Percentiles rank a stretch among this genome's conserved stretches.
Conservation (phyloP, 768 basidiomycete genomes). For the Xerocomellus intermedius region DNA sequence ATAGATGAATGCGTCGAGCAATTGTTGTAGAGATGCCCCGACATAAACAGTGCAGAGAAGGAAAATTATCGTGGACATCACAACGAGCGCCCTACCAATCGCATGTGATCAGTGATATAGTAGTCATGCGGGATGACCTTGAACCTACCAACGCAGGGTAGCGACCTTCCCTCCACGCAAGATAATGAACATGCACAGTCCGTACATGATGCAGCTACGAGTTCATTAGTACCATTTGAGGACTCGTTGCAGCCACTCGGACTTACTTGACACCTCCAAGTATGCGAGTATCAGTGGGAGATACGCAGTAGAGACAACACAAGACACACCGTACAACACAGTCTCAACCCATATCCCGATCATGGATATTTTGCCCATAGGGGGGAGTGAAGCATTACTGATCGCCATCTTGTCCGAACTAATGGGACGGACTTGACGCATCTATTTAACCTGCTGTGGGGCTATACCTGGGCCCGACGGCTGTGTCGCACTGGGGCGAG, state of each 20-base stretch:
- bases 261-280: neutral
- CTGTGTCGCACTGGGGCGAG: no score
- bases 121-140: no score
- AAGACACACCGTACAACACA: neutral
- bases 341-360: neutral
- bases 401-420: no score
- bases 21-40: neutral
- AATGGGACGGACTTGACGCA: no score
- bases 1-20: slow-evolving; percentile 1
- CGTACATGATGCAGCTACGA: neutral
- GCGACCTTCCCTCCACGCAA: neutral
- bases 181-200: neutral
- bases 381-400: neutral
- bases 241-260: neutral
- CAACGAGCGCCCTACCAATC: neutral
- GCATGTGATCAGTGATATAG: neutral
- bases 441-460: neutral
- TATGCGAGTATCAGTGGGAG: no score
- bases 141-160: neutral
- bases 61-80: neutral
- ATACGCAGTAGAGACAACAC: neutral
- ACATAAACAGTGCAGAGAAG: neutral
- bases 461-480: no score
- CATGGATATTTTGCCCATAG: neutral
- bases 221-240: neutral